Conservation (phyloP, 1,284 basidiomycete genomes). For the Filobasidium uniguttulatum region DNA sequence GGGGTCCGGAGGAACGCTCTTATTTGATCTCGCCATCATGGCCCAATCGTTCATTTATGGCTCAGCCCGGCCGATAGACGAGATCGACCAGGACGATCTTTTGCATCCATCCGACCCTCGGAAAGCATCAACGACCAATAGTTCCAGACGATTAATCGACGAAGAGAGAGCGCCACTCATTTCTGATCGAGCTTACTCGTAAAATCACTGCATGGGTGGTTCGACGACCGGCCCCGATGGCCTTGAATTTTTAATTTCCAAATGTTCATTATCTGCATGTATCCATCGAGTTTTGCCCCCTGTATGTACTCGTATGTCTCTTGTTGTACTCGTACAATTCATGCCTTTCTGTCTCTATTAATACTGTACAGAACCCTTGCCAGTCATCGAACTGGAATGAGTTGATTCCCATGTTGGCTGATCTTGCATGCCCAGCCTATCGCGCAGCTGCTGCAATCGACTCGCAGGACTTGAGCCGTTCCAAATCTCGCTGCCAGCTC, state of each 20-base stretch:
- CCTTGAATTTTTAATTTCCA: too few species aligned
- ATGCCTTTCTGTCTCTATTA: too few species aligned
- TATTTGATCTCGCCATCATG: slow-evolving; percentile 79
- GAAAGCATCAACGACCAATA: slow-evolving; percentile 5
- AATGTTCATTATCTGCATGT: too few species aligned
- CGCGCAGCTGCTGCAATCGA: slow-evolving; percentile 12
- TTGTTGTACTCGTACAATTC: too few species aligned
- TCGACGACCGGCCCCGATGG: too few species aligned
- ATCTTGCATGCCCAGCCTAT: too few species aligned
- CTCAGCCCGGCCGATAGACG: slow-evolving; percentile 25
- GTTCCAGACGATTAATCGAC: not conserved
- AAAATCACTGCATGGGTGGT: too few species aligned
- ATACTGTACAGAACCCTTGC: too few species aligned
- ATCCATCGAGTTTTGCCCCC: too few species aligned
- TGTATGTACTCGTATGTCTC: too few species aligned
- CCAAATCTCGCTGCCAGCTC: slow-evolving; percentile 21
- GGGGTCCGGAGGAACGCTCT: slow-evolving; percentile 72
- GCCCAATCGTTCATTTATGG: slow-evolving; percentile 48
- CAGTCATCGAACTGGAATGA: not conserved
- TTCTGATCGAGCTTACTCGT: too few species aligned
- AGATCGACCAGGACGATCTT: not conserved
- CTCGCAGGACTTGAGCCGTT: slow-evolving; percentile 21
- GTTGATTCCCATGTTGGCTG: too few species aligned
- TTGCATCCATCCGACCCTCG: not conserved
- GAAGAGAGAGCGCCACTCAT: not conserved